Evolutionary conservation across 495 filamentous ascomycete species (phyloP), one percentile per base, ranked within the genome.

Genomic region (Neurospora sp.): DNA sequence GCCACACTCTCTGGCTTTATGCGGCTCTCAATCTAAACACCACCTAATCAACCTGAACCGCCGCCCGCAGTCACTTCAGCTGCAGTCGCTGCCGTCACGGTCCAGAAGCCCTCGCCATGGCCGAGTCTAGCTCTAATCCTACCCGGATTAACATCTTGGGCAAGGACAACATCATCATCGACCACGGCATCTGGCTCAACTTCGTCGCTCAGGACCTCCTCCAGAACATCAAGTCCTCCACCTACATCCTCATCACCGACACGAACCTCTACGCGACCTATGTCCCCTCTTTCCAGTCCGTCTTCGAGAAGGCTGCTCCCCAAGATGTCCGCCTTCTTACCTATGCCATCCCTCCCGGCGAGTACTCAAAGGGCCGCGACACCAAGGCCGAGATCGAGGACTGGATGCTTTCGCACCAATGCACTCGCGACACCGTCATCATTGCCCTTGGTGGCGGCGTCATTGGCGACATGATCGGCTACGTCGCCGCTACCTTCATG

Each of bases 401-500:
- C 83, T 99, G 96, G 96, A 92, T 99, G 91, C 86, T 98, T 69
- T 88, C 90, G 73, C 88, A 98, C 72, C 83, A 90, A 88, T 98
- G 94, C 86, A 97, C 95, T 22, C 88, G 96, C 69, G 96, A 99
- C 81, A 97, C 94, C 1, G 92, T 99, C 61, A 88, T 99, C 70
- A 93, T 99, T 81, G 96, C 96, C 20, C 86, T 99, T 16, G 96
- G 96, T n/a, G 96, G 96, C 73, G 96, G 96, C 69, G 96, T 99
- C 35, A 97, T 99, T 83, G 96, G 96, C 27, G 96, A 99, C 80
- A 90, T 98, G 90, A 94, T 97, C 72, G 96, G 96, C 70, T 99
- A 97, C 81, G 92, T 98, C 31, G 96, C 96, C 31, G 92, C 96
- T 47, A 99, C 96, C 69, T 99, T 98, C 84, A 99, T 98, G 94